Conservation (phyloP, 345 rosid species). For the Clausena lansium region DNA sequence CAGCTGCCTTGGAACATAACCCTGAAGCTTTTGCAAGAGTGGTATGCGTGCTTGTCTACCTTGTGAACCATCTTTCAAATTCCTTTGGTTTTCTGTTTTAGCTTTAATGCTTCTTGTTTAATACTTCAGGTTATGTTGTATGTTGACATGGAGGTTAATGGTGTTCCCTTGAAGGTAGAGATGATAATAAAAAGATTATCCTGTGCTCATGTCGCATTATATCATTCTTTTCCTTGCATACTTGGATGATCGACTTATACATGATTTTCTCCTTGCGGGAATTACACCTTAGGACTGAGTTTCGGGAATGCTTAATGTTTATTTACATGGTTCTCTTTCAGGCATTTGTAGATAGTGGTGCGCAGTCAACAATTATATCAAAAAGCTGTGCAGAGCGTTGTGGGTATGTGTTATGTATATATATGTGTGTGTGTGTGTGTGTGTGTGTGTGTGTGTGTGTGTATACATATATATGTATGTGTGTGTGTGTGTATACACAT, state of each 20-base stretch:
- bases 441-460: neutral
- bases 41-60: slow-evolving; percentile 53
- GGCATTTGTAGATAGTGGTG: slow-evolving; percentile 99
- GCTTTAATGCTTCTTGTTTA: slow-evolving; percentile 17
- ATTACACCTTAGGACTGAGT: neutral
- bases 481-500: no score
- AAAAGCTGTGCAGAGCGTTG: slow-evolving; percentile 96
- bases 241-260: neutral
- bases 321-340: slow-evolving; percentile 25
- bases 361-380: slow-evolving; percentile 97
- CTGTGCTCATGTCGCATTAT: neutral
- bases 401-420: slow-evolving; percentile 82
- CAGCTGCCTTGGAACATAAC: slow-evolving; percentile 93
- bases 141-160: slow-evolving; percentile 98
- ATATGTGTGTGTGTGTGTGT: neutral
- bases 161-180: slow-evolving; percentile 86
- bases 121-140: slow-evolving; percentile 81
- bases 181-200: slow-evolving; percentile 3
- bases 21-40: slow-evolving; percentile 99
- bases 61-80: slow-evolving; percentile 1
- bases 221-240: neutral
- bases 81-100: neutral
- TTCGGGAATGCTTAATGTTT: neutral
- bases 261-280: neutral
- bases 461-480: no score